These are phyloP conservation scores for Aureoboletus auriporus DNA, from an alignment of 768 basidiomycete species.

Conservation along the genomic window DNA sequence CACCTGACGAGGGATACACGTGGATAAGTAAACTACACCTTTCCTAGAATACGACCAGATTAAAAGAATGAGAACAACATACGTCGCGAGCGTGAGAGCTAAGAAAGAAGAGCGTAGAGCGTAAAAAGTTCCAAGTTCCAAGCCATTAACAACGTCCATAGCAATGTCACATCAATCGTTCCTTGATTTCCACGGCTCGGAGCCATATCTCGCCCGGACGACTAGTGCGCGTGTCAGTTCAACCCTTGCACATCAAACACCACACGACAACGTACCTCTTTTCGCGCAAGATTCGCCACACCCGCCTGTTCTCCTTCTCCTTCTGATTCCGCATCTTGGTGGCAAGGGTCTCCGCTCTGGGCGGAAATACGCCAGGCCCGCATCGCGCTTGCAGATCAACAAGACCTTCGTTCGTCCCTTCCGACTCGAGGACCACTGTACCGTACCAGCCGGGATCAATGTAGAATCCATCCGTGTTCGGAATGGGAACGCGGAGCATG, in stretches of 20 bases:
- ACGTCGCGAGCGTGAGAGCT: neutral
- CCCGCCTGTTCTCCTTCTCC: slow-evolving; percentile 44
- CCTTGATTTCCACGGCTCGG: slow-evolving; percentile 60
- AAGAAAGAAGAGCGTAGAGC: neutral
- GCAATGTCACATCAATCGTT: slow-evolving; percentile 43
- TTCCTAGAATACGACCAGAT: slow-evolving; percentile 11
- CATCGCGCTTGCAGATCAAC: slow-evolving; percentile 75
- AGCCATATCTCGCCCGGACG: slow-evolving; percentile 28
- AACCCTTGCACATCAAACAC: neutral
- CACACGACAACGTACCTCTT: slow-evolving; percentile 50
- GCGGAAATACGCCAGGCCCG: slow-evolving; percentile 63
- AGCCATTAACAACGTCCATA: no score
- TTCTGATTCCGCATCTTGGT: slow-evolving; percentile 35
- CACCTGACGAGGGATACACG: slow-evolving; percentile 17
- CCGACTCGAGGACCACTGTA: slow-evolving; percentile 76
- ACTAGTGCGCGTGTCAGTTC: slow-evolving; percentile 50
- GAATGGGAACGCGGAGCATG: slow-evolving; percentile 42
- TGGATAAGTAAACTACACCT: slow-evolving; percentile 16
- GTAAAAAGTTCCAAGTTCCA: no score
- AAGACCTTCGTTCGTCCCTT: slow-evolving; percentile 83
- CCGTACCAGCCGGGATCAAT: slow-evolving; percentile 85
- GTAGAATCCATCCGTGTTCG: slow-evolving; percentile 48
- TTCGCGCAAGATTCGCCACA: slow-evolving; percentile 73
- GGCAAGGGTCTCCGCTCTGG: slow-evolving; percentile 39
- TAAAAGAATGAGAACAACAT: neutral